Percentiles rank a stretch among this genome's conserved stretches.
Conservation (phyloP, 140 eudicot genomes). For the Stevia rebaudiana region DNA sequence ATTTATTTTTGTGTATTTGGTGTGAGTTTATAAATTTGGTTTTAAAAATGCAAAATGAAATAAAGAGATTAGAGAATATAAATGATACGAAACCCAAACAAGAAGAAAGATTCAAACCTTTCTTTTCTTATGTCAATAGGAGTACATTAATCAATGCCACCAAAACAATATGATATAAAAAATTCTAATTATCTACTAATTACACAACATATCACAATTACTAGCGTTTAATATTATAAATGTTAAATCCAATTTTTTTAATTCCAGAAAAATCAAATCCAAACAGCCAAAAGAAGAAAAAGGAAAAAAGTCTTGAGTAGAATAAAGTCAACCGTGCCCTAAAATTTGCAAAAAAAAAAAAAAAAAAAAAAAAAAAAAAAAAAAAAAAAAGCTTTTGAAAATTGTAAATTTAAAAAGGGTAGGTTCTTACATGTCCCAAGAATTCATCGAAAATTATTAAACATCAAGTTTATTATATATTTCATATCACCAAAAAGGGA, state of each 20-base stretch:
- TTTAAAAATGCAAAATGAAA: no score
- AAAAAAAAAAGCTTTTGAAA: slow-evolving; percentile 23
- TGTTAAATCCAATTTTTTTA: no score
- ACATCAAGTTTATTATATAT: slow-evolving; percentile 25
- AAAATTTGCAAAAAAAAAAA: slow-evolving; percentile 25
- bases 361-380: slow-evolving; percentile 27
- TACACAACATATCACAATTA: neutral
- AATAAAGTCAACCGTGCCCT: slow-evolving; percentile 5
- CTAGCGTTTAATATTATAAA: neutral
- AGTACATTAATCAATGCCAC: neutral
- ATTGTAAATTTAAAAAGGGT: slow-evolving; percentile 21
- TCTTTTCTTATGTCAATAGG: neutral
- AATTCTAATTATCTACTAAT: neutral
- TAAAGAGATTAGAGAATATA: no score
- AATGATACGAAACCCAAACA: no score
- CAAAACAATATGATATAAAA: neutral
- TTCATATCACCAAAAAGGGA: slow-evolving; percentile 30
- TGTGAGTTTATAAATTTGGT: no score
- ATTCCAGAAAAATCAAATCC: neutral
- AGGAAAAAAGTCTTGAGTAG: neutral
- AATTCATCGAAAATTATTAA: slow-evolving; percentile 29
- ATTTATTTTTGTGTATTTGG: no score
- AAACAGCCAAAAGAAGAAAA: neutral
- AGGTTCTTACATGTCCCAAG: slow-evolving; percentile 29
- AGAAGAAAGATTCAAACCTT: neutral